Base-by-base conservation (phyloP, 768 basidiomycete species). In the Tulasnella sp. region DNA sequence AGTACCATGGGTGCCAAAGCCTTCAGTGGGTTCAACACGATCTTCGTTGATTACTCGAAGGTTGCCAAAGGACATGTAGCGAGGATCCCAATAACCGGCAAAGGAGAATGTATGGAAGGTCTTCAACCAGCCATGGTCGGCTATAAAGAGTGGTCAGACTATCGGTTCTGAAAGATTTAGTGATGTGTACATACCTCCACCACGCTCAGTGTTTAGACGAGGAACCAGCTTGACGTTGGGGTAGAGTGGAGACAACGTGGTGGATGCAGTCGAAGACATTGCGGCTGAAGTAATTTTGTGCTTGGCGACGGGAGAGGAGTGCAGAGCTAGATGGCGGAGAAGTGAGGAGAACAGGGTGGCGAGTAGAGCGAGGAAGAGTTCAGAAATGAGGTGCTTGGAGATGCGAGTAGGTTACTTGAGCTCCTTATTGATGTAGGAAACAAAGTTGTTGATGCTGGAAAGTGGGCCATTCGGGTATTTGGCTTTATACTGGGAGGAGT, bases 31-130 rank as follows among this genome's bases (percentile, higher is more conserved):
- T 42, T 42, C 88, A 48, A 96, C 93, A 23, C 93, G 91, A 81
- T 95, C 94, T 84, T 98, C 96, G 85, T 98, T 98, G 84, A 98
- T 91, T 44, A 98, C 93, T 13, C 96, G 89, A 0, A 98, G 88
- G 23, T 89, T 81, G 1, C 96, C 93, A 80, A 90, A 96, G 0
- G 86, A 84, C 69, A 90, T 86, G 80, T 90, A 90, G 1, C 85
- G 75, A 11, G 82, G 80, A 70, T 92, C 90, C 51, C 89, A 86
- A 82, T 95, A 97, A 81, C 88, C 90, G 44, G 91, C 89, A 81
- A 93, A 93, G 1, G 92, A 89, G 83, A 95, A 96, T 0, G 93
- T 92, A 81, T 95, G 91, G 87, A 93, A 93, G 0, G 92, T 91
- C 86, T 94, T 94, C 75, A 96, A 85, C 94, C 94, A 96, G 35